Evolutionary conservation across 2,329 filamentous ascomycete species (phyloP).

Genomic region (Aspergillus oerlinghausenensis): DNA sequence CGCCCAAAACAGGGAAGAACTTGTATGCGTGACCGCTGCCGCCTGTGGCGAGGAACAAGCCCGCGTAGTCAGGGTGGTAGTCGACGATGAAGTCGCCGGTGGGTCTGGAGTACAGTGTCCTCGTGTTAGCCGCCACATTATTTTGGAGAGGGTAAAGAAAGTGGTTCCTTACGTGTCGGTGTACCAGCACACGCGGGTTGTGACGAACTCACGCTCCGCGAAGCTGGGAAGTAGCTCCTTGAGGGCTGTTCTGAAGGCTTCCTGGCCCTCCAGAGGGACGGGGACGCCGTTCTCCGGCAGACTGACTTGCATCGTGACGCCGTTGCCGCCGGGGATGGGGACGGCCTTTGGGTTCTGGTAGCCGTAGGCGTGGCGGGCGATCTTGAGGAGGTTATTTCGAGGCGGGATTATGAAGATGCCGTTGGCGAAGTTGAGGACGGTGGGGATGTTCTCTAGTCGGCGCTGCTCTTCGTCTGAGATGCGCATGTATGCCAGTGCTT

Average conservation of each 20-base stretch:
- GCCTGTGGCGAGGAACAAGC: conserved; percentile 49
- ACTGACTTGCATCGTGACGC: conserved; percentile 32
- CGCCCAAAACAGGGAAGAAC: conserved; percentile 51
- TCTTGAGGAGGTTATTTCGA: conserved; percentile 56
- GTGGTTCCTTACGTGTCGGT: conserved; percentile 55
- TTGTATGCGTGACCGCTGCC: conserved; percentile 53
- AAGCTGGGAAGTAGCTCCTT: conserved; percentile 58
- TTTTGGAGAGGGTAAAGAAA: background rate
- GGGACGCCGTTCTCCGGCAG: conserved; percentile 35
- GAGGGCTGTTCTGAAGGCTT: conserved; percentile 58
- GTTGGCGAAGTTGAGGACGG: conserved; percentile 47
- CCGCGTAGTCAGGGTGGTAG: conserved; percentile 58
- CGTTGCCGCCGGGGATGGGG: conserved; percentile 20
- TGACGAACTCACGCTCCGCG: conserved; percentile 55
- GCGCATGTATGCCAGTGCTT: conserved; percentile 71
- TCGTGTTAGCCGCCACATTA: background rate
- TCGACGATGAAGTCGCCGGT: conserved; percentile 68
- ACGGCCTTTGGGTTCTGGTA: conserved; percentile 48
- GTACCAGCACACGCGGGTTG: conserved; percentile 69
- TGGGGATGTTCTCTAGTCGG: conserved; percentile 61
- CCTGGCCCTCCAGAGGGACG: conserved; percentile 54
- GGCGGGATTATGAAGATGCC: conserved; percentile 56
- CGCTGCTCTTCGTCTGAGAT: conserved; percentile 68
- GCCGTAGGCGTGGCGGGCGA: conserved; percentile 65
- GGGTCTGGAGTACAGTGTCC: conserved; percentile 29